Conservation (phyloP, 441 rosid genomes). For the Populus hybrid region DNA sequence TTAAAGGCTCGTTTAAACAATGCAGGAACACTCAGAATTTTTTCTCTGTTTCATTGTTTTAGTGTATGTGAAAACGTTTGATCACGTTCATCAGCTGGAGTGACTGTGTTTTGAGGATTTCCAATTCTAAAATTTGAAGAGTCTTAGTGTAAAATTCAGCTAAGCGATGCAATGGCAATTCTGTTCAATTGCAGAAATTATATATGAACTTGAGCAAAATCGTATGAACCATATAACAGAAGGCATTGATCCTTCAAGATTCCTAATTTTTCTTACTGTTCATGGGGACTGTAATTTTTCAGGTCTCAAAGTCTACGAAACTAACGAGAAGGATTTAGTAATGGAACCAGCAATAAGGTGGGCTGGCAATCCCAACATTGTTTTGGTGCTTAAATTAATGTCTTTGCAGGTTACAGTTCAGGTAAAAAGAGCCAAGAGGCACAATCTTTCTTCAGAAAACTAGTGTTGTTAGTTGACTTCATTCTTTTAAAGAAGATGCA, state of each 20-base stretch:
- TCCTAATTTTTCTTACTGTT: not conserved
- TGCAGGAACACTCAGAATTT: not conserved
- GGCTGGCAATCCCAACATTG: conserved; percentile 89
- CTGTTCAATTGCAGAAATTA: not conserved
- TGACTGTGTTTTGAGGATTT: not conserved
- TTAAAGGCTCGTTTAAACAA: not conserved
- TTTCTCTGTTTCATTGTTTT: not conserved
- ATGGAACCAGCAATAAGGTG: conserved; percentile 80
- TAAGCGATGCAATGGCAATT: not conserved
- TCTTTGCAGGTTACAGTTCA: conserved; percentile 57
- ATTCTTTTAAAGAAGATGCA: conserved; percentile 12
- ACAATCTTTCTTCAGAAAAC: not conserved
- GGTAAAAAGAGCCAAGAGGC: conserved; percentile 44
- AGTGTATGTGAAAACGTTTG: not conserved
- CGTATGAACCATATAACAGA: not conserved
- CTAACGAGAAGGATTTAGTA: conserved; percentile 72
- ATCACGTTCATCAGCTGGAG: not conserved
- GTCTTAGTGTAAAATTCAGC: too few relatives aligned
- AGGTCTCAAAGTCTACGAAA: conserved; percentile 76
- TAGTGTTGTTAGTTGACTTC: not conserved
- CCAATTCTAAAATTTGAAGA: not conserved
- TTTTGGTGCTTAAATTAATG: conserved; percentile 54
- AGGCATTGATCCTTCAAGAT: not conserved
- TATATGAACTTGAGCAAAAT: not conserved
- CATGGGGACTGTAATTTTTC: conserved; percentile 14